Conservation (phyloP, 73 alveolate genomes). For the Diophrys appendiculata region DNA sequence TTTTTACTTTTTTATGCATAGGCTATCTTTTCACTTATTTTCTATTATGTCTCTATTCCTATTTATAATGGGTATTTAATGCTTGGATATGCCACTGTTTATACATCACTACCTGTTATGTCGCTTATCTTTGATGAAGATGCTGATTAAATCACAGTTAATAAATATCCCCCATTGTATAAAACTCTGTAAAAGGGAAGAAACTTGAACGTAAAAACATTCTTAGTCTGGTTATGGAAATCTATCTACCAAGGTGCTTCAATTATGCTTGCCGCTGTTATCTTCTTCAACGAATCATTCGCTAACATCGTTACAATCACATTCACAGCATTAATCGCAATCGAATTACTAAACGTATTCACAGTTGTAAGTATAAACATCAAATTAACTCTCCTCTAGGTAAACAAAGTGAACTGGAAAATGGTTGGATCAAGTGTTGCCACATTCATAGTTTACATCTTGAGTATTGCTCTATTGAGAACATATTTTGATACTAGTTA, state of each 20-base stretch:
- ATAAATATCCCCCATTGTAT: conserved; percentile 91
- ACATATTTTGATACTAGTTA: conserved; percentile 57
- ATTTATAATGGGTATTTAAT: conserved; percentile 94
- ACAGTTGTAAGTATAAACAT: conserved; percentile 71
- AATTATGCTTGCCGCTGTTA: conserved; percentile 82
- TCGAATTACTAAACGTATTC: conserved; percentile 92
- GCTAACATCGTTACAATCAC: conserved; percentile 94
- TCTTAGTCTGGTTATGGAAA: conserved; percentile 95
- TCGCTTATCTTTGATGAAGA: conserved; percentile 93
- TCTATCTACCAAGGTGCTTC: conserved; percentile 80
- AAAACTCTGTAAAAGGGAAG: conserved; percentile 85
- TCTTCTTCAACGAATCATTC: conserved; percentile 85
- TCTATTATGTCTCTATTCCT: conserved; percentile 95
- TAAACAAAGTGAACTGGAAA: conserved; percentile 82
- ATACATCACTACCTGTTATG: conserved; percentile 93
- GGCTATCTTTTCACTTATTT: conserved; percentile 85
- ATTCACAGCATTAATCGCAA: conserved; percentile 88
- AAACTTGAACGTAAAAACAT: conserved; percentile 83
- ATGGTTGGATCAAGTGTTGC: conserved; percentile 80
- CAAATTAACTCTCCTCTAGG: conserved; percentile 8
- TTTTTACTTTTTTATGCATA: conserved; percentile 77
- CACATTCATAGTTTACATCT: conserved; percentile 71
- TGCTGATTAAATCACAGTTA: conserved; percentile 71
- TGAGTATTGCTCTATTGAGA: conserved; percentile 53
- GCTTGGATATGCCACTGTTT: conserved; percentile 97